Evolutionary conservation across 2,329 filamentous ascomycete genomes (phyloP).

Genomic region (Eutypa lata): DNA sequence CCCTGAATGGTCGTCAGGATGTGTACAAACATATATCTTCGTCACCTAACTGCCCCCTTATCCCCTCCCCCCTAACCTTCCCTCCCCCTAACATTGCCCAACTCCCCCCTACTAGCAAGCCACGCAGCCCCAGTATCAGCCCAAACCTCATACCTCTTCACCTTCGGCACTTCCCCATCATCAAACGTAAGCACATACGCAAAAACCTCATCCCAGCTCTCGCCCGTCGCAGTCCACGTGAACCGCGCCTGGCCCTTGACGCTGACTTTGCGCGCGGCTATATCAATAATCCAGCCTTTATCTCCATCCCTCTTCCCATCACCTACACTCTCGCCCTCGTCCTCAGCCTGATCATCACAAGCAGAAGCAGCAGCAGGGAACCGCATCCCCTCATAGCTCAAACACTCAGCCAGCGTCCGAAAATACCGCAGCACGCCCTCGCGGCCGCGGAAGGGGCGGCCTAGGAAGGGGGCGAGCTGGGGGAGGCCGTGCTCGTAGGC

Average conservation of each 20-base stretch:
- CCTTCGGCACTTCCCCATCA: slow-evolving; percentile 12
- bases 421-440: slow-evolving; percentile 29
- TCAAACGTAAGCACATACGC: slow-evolving; percentile 31
- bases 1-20: no score
- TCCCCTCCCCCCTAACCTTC: no score
- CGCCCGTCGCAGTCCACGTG: slow-evolving; percentile 28
- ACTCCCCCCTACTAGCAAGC: slow-evolving; percentile 56
- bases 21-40: no score
- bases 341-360: no score
- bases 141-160: slow-evolving; percentile 33
- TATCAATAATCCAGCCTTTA: slow-evolving; percentile 20
- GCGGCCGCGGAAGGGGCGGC: slow-evolving; percentile 27
- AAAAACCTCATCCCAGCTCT: slow-evolving; percentile 34
- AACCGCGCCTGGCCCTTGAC: slow-evolving; percentile 30
- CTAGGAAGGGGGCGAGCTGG: slow-evolving; percentile 33
- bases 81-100: slow-evolving; percentile 30
- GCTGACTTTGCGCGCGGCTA: slow-evolving; percentile 22
- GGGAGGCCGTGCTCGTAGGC: slow-evolving; percentile 32
- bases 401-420: slow-evolving; percentile 14
- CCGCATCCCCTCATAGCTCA: slow-evolving; percentile 29
- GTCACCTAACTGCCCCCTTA: no score
- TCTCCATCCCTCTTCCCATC: no score
- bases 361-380: no score
- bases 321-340: no score
- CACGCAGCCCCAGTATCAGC: slow-evolving; percentile 36